Evolutionary conservation across 768 basidiomycete species (phyloP).

Genomic region (Tremella fuciformis): DNA sequence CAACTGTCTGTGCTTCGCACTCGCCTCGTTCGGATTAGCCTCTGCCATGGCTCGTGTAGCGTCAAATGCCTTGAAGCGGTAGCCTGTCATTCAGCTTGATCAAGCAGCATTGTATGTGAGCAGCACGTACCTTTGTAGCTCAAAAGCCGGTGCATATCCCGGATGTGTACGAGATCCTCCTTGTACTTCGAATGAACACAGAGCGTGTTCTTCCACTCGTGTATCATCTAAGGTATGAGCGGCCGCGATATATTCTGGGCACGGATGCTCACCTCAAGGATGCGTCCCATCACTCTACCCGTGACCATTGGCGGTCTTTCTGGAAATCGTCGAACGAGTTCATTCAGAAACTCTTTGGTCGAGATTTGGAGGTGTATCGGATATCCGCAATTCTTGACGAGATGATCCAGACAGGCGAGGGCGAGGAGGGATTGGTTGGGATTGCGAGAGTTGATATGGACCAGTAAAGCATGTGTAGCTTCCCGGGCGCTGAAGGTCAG

Average conservation of each 20-base stretch:
- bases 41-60: constrained; percentile 48
- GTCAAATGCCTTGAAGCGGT: constrained; percentile 55
- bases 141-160: constrained; percentile 93
- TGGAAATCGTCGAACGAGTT: constrained; percentile 94
- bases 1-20: constrained; percentile 6
- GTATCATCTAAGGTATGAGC: constrained; percentile 60
- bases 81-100: constrained; percentile 45
- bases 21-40: constrained; percentile 54
- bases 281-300: constrained; percentile 88
- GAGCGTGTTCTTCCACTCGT: constrained; percentile 91
- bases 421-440: constrained; percentile 85
- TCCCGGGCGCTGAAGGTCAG: constrained; percentile 70
- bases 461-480: constrained; percentile 77
- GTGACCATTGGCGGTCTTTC: constrained; percentile 95
- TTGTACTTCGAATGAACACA: constrained; percentile 86
- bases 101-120: neutral
- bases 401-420: constrained; percentile 53
- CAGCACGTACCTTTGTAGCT: constrained; percentile 75
- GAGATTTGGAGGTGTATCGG: constrained; percentile 93
- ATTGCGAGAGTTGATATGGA: constrained; percentile 85
- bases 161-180: constrained; percentile 91
- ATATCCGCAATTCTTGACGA: constrained; percentile 94
- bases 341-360: constrained; percentile 97
- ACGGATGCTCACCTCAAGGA: constrained; percentile 61
- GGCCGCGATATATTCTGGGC: neutral